phyloP scores from a whole-genome alignment of 169 alveolate genomes.

The Plasmodium cynomolgi region DNA sequence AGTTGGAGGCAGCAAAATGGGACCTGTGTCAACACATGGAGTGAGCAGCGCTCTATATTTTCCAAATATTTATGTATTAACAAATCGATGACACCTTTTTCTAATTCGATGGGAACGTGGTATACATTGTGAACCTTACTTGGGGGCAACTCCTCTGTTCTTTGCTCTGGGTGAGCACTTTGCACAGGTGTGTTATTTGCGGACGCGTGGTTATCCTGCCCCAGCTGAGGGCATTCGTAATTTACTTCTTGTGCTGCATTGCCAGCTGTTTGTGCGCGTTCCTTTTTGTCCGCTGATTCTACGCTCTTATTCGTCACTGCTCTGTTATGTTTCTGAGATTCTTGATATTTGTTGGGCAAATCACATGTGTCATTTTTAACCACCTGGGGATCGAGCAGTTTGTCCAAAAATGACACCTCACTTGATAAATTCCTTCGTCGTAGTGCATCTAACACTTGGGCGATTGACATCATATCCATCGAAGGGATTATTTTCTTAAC shows the following conservation, averaged over 20 bases:
- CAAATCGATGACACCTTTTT: constrained; percentile 44
- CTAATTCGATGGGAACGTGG: constrained; percentile 28
- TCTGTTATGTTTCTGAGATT: background rate
- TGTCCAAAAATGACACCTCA: background rate
- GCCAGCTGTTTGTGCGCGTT: background rate
- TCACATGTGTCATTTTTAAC: background rate
- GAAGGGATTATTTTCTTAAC: constrained; percentile 33
- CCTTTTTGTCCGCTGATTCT: background rate
- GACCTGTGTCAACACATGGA: constrained; percentile 76
- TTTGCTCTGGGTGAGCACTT: background rate
- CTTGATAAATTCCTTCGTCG: constrained; percentile 21
- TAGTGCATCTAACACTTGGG: constrained; percentile 75
- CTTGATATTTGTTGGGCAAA: background rate
- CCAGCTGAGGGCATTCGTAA: background rate
- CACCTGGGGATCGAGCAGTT: background rate
- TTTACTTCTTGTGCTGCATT: background rate
- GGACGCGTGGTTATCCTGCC: background rate
- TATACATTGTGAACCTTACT: background rate
- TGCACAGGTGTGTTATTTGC: background rate
- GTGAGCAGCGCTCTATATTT: constrained; percentile 45
- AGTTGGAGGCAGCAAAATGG: constrained; percentile 73
- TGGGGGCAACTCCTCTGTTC: background rate
- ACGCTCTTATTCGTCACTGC: background rate
- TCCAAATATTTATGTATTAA: constrained; percentile 58
- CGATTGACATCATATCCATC: constrained; percentile 74